A percentile compares a stretch with the other conserved stretches of the same genome.
Conservation (phyloP, 495 filamentous ascomycete species). For the Aspergillus biplanus region DNA sequence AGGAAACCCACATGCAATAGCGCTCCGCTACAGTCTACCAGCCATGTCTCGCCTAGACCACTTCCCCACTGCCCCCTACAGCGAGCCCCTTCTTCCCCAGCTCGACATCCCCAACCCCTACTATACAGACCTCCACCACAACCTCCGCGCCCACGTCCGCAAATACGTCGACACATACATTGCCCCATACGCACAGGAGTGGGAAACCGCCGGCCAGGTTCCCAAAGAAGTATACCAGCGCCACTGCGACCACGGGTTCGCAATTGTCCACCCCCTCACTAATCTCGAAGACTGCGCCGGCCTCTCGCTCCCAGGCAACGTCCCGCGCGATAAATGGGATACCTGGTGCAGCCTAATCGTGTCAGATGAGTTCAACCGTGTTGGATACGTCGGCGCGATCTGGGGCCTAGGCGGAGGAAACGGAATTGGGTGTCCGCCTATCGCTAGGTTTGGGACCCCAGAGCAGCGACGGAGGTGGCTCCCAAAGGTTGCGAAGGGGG, state of each 20-base stretch:
- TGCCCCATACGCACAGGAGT: conserved; percentile 49
- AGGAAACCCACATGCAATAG: too few relatives aligned
- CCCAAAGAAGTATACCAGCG: conserved; percentile 40
- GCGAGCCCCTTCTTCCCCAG: conserved; percentile 44
- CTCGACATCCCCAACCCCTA: conserved; percentile 47
- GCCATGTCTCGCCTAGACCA: conserved; percentile 29
- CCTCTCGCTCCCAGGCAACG: conserved; percentile 40
- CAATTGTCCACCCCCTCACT: conserved; percentile 40
- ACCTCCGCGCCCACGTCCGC: conserved; percentile 48
- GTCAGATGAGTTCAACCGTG: conserved; percentile 48
- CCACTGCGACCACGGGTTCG: conserved; percentile 46
- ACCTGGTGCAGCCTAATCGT: conserved; percentile 53
- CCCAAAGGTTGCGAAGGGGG: conserved; percentile 51
- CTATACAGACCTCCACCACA: conserved; percentile 51
- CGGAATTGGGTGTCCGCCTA: conserved; percentile 56
- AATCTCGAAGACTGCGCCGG: conserved; percentile 39
- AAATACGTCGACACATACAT: conserved; percentile 51
- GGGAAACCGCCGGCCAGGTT: conserved; percentile 51
- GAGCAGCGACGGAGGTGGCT: conserved; percentile 54
- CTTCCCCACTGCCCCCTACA: conserved; percentile 44
- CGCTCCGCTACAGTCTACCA: background rate
- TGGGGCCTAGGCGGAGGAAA: conserved; percentile 58
- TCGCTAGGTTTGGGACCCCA: conserved; percentile 54
- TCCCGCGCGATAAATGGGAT: conserved; percentile 52
- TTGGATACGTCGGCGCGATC: conserved; percentile 47